Evolutionary conservation across 768 basidiomycete species (phyloP).

Genomic region (Suillus subluteus): DNA sequence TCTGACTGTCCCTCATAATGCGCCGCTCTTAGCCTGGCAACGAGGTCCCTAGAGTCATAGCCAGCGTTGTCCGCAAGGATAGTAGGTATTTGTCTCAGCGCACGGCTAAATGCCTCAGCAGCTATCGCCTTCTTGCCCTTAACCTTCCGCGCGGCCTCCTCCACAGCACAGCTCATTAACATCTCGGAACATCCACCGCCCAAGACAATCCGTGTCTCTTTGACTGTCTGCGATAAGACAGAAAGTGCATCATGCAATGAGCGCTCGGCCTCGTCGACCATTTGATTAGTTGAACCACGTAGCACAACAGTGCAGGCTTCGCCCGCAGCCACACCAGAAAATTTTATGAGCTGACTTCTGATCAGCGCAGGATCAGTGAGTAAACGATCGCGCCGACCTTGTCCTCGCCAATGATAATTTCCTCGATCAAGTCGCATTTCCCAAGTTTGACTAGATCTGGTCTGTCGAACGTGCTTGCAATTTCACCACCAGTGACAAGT

Average conservation of each 20-base stretch:
- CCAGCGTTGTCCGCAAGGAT: conserved; percentile 98
- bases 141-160: conserved; percentile 81
- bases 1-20: conserved; percentile 90
- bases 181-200: conserved; percentile 99
- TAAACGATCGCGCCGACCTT: conserved; percentile 58
- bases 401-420: conserved; percentile 99
- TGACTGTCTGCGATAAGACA: conserved; percentile 96
- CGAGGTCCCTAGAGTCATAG: conserved; percentile 95
- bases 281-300: conserved; percentile 95
- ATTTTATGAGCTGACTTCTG: conserved; percentile 87
- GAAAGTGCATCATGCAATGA: conserved; percentile 97
- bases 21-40: conserved; percentile 85
- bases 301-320: conserved; percentile 98
- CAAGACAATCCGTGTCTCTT: conserved; percentile 92
- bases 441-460: conserved; percentile 94
- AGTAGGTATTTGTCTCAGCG: conserved; percentile 92
- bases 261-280: conserved; percentile 99
- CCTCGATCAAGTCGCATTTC: conserved; percentile 92
- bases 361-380: conserved; percentile 10
- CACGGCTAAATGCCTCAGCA: conserved; percentile 87
- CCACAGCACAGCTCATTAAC: conserved; percentile 95
- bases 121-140: conserved; percentile 97
- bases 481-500: conserved; percentile 97
- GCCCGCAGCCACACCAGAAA: conserved; percentile 97
- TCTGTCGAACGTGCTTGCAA: conserved; percentile 92